phyloP scores from a whole-genome alignment of 73 alveolate species.

The Paramecium primaurelia region DNA sequence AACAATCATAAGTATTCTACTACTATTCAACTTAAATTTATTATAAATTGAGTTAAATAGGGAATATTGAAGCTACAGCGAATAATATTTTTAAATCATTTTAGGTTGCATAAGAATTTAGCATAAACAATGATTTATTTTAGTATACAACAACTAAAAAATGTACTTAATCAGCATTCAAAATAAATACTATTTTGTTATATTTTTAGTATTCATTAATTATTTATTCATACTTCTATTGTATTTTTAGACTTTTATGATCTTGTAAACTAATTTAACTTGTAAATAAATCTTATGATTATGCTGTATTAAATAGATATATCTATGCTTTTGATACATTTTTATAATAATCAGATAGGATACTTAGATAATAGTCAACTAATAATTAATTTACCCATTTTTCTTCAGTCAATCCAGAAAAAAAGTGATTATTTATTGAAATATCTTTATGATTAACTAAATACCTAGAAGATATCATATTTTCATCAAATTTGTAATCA shows the following conservation, averaged over 20 bases:
- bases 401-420: background rate
- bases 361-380: background rate
- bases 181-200: background rate
- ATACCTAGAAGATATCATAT: background rate
- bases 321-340: background rate
- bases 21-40: background rate
- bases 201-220: background rate
- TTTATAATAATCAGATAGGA: background rate
- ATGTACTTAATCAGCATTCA: conserved; percentile 7
- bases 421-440: background rate
- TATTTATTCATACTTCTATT: background rate
- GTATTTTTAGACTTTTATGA: background rate
- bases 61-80: background rate
- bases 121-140: background rate
- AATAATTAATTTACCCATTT: background rate
- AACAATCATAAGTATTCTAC: background rate
- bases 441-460: background rate
- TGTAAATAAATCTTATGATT: background rate
- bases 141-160: background rate
- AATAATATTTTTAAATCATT: background rate
- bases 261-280: background rate
- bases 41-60: background rate
- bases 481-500: background rate
- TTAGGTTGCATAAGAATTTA: background rate
- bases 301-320: background rate